Evolutionary conservation across 1,284 basidiomycete genomes (phyloP).

Genomic region (Rhodotorula sp.): DNA sequence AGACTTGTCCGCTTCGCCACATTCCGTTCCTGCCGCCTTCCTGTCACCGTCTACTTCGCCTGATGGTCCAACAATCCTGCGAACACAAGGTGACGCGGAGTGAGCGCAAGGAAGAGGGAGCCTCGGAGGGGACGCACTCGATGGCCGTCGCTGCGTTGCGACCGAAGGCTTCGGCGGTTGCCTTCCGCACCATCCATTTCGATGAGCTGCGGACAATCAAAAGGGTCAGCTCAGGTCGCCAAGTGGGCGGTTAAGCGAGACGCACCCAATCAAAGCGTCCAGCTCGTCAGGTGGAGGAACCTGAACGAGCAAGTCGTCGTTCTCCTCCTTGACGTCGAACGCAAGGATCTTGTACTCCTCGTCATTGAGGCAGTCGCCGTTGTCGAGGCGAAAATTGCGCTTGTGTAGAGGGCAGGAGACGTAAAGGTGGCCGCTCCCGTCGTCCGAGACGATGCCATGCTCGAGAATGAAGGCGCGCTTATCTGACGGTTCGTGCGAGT

Average conservation of each 20-base stretch:
- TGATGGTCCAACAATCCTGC: constrained; percentile 50
- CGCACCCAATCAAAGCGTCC: constrained; percentile 64
- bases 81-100: not conserved
- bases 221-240: too few relatives aligned
- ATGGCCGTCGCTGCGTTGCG: constrained; percentile 52
- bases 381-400: constrained; percentile 61
- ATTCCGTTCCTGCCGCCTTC: constrained; percentile 20
- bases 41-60: constrained; percentile 27
- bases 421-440: constrained; percentile 40
- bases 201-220: constrained; percentile 21
- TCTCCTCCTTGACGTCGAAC: constrained; percentile 60
- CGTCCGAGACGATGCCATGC: constrained; percentile 57
- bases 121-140: constrained; percentile 26
- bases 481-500: constrained; percentile 65
- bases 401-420: constrained; percentile 51
- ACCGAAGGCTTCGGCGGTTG: constrained; percentile 55
- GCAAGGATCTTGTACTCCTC: constrained; percentile 63
- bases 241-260: not conserved
- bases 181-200: constrained; percentile 60
- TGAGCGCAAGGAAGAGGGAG: not conserved
- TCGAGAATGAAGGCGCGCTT: constrained; percentile 69
- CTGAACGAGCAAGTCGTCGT: constrained; percentile 56
- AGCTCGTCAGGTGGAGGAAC: constrained; percentile 62
- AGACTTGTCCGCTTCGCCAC: constrained; percentile 22
- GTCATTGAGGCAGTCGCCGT: constrained; percentile 65